Base-by-base conservation (phyloP, 2,329 filamentous ascomycete genomes). In the Paecilomyces variotii region DNA sequence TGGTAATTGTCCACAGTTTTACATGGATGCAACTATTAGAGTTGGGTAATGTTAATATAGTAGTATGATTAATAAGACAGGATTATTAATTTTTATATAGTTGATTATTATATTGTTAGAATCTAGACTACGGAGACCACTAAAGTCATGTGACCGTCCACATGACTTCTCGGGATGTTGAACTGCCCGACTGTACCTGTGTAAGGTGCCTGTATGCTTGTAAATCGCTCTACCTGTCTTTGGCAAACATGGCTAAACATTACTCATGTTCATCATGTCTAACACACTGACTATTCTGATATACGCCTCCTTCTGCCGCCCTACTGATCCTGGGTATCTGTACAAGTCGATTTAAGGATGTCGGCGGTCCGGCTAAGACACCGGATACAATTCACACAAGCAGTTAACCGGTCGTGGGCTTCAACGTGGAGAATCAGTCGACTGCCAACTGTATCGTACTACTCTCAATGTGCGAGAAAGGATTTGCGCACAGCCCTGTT, bases 401-500 rank as follows among this genome's bases (percentile, higher is more conserved):
- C 39, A 7, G 39, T 14, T 45, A 45, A 45, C 9, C 39, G 39
- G 39, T 19, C 39, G 39, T 45, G 39, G 39, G 12, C 39, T 45
- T 34, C 32, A 34, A 19, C 14, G 9, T 24, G n/a, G 19, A 26
- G 12, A 7, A 24, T 26, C 25, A 49, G 54, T 30, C 32, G 50
- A 27, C 34, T 27, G 53, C 24, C 11, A 35, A 27, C 34, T 39
- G 55, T 24, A 52, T 58, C 25, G n/a, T 19, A 56, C 25, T 49
- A 57, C 58, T 11, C 53, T 45, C 53, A 27, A 14, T 34, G 52
- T n/a, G 51, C 56, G 2, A 62, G 25, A 27, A 63, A 58, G 57
- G 56, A 57, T 14, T 63, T 77, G 34, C 73, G 73, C 35, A 80
- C 78, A 6, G 77, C 78, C 51, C 72, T 80, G 24, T 80, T 80